Conservation (phyloP, 2,329 filamentous ascomycete genomes). For the Sordariomycetes sp. region DNA sequence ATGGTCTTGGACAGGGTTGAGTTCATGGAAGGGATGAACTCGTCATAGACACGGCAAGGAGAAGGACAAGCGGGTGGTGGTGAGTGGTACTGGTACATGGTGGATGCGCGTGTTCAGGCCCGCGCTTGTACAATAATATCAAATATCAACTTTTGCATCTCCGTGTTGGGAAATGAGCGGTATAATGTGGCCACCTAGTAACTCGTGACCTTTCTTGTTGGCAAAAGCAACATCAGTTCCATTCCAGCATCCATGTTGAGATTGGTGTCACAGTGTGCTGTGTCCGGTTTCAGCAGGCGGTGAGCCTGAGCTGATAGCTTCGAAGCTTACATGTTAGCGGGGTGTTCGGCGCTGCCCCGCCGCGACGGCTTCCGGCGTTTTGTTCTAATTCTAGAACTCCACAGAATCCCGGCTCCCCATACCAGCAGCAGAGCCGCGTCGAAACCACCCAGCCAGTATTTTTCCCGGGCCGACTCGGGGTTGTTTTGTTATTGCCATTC, state of each 20-base stretch:
- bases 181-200: no score
- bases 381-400: slow-evolving; percentile 4
- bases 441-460: background rate
- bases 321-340: background rate
- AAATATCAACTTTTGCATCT: background rate
- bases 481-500: background rate
- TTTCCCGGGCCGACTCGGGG: background rate
- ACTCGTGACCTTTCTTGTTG: no score
- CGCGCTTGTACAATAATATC: background rate
- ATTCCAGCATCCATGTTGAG: no score
- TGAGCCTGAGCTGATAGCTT: background rate
- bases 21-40: slow-evolving; percentile 81
- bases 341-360: background rate
- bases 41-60: slow-evolving; percentile 1
- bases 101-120: background rate
- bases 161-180: background rate
- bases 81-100: no score
- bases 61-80: background rate
- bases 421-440: no score
- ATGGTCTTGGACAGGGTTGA: slow-evolving; percentile 88
- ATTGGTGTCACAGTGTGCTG: background rate
- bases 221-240: no score
- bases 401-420: slow-evolving; percentile 1
- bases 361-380: background rate
- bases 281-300: background rate